These are phyloP conservation scores for Cryphonectria naterciae DNA, from an alignment of 2,329 filamentous ascomycete species.

Conservation along the genomic window DNA sequence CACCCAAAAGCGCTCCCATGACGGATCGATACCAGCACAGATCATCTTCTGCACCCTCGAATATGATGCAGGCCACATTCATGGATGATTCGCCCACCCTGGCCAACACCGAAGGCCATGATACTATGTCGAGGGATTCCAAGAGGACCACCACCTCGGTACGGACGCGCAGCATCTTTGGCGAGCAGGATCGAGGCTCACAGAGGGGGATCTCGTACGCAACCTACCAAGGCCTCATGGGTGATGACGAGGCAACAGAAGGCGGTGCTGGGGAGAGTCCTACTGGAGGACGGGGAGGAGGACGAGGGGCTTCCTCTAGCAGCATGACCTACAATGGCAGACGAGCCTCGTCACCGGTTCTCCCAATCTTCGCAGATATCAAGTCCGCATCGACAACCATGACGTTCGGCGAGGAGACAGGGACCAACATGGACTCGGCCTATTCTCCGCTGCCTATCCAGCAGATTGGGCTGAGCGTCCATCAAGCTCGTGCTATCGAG, in stretches of 20 bases:
- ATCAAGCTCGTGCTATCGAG: conserved; percentile 47
- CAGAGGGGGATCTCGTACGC: conserved; percentile 15
- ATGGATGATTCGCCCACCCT: conserved; percentile 33
- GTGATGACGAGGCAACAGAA: conserved; percentile 41
- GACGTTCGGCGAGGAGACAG: conserved; percentile 45
- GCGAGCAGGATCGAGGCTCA: conserved; percentile 30
- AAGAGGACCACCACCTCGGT: conserved; percentile 44
- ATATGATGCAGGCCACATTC: conserved; percentile 40
- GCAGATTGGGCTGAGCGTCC: conserved; percentile 47
- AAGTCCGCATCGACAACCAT: conserved; percentile 39
- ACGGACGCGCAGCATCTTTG: conserved; percentile 47
- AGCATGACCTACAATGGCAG: conserved; percentile 38
- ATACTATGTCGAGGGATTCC: conserved; percentile 38
- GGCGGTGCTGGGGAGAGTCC: conserved; percentile 44
- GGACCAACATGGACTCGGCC: conserved; percentile 54
- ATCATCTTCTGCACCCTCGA: conserved; percentile 45
- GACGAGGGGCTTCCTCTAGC: conserved; percentile 13
- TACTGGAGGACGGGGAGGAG: conserved; percentile 20
- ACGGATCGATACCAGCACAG: conserved; percentile 36
- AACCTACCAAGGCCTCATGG: conserved; percentile 36
- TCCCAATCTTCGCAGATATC: conserved; percentile 43
- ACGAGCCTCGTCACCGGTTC: conserved; percentile 55
- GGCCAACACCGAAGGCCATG: conserved; percentile 33
- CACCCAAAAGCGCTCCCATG: conserved; percentile 34
- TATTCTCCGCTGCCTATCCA: conserved; percentile 53